phyloP scores from a whole-genome alignment of 2,329 filamentous ascomycete genomes.

The Colletotrichum incanum region DNA sequence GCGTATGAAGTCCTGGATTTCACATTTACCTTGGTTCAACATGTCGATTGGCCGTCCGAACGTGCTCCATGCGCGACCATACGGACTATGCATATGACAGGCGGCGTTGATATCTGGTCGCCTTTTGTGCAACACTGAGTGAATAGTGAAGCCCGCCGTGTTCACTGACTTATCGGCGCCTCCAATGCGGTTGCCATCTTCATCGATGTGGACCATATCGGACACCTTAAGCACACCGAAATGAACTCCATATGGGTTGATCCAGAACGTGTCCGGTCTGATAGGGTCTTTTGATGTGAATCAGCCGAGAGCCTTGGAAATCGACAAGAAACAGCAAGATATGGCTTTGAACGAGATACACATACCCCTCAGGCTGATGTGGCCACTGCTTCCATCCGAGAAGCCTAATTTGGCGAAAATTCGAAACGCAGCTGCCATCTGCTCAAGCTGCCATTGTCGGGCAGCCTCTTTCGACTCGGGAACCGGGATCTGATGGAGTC shows the following conservation, averaged over 20 bases:
- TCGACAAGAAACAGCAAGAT: no score
- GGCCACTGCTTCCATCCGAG: constrained; percentile 62
- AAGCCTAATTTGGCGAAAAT: constrained; percentile 64
- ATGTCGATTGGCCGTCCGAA: constrained; percentile 77
- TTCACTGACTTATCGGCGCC: constrained; percentile 73
- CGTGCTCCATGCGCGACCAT: constrained; percentile 76
- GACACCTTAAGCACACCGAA: constrained; percentile 76
- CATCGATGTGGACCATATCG: constrained; percentile 78
- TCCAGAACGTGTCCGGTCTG: constrained; percentile 56
- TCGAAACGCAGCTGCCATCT: constrained; percentile 64
- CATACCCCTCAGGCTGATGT: constrained; percentile 58
- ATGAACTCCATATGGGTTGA: constrained; percentile 74
- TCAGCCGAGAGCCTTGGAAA: background rate
- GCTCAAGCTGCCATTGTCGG: constrained; percentile 55
- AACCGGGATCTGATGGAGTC: constrained; percentile 41
- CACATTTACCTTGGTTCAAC: constrained; percentile 67
- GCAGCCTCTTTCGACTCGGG: constrained; percentile 46
- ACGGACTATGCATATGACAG: constrained; percentile 76
- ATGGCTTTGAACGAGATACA: background rate
- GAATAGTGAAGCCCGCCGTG: constrained; percentile 79
- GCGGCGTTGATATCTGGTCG: constrained; percentile 76
- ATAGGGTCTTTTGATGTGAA: constrained; percentile 48
- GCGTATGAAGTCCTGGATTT: rapidly evolving
- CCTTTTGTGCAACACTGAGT: constrained; percentile 75
- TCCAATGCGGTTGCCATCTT: constrained; percentile 71